Base-by-base conservation (phyloP, 2,329 filamentous ascomycete species). In the Ceratocystis lukuohia region DNA sequence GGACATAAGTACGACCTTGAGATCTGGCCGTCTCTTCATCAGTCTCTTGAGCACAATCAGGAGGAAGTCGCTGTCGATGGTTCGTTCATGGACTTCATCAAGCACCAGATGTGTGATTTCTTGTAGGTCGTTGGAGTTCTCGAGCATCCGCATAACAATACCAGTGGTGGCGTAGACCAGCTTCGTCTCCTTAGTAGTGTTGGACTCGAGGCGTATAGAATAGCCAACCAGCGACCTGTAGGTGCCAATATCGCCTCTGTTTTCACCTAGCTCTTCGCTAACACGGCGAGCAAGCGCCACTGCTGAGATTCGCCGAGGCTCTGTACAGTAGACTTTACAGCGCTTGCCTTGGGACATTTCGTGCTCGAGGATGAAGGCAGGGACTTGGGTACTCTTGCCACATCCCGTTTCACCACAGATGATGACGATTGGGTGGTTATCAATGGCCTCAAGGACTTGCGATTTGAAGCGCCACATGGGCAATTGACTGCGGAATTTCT, bases 121-220 rank as follows among this genome's bases (percentile, higher is more conserved):
- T 67, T 85, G 83, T 56, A 99, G 82, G 66, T 95, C 88, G 69
- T 91, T 88, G 0, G 90, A 89, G 7, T 88, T 87, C 75, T 99
- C 94, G 15, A 99, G 80, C 93, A 99, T 97, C 33, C 94, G 86
- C 80, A 99, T 89, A n/a, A 99, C 91, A 67, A 99, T 96, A 78
- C 94, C 85, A 5, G 85, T 88, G 1, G 88, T 96, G 65, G 94
- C 94, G 75, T 91, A 99, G 5, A 97, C 85, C 30, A 99, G 82
- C 64, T 90, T 82, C 1, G 92, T 97, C 71, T 91, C 86, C 37
- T 85, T 83, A 17, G 86, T 88, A 0, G 88, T 88, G 71, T 95
- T 96, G 62, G 91, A 89, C 74, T 99, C 94, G 22, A 99, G 79
- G 20, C 94, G 85, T 71, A 99, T 96, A 1, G 94, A 91, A 78